Evolutionary conservation across 306 rosid species (phyloP), one percentile per base, ranked within the genome.

Genomic region (Prinsepia uniflora): DNA sequence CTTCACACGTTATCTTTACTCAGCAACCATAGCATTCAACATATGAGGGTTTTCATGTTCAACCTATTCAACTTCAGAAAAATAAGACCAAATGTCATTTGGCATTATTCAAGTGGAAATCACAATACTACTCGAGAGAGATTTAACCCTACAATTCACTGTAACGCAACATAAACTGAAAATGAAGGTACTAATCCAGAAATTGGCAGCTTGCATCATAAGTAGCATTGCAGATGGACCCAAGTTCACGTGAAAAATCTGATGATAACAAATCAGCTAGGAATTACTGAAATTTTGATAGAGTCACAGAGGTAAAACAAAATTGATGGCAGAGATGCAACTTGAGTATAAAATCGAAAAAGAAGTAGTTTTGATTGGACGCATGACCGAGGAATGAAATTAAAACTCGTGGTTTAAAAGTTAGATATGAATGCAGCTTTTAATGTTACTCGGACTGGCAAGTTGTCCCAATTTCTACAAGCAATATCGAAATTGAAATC

Each of bases 141-240:
- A 73, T 22, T 20, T 7, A 65, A 73, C 50, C 8, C 52, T 22
- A 63, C 42, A 24, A 20, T 34, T 18, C 24, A 18, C 11, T 18
- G 7, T 30, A 36, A 63, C 5, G 24, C 57, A 75, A 68, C 18
- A 18, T 14, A 55, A 63, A 70, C 5, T 42, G 19, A 42, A 75
- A 78, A 36, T 50, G n/a, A 72, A 56, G 79, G 71, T 56, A 70
- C 55, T 62, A 66, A 50, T 68, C 59, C 39, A 71, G 78, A 24
- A 24, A 24, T 24, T 2, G 30, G 2, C 30, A 24, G 30, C 2
- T 24, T 24, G 30, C 30, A 24, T 24, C 30, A 24, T 24, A 24
- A 24, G 30, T 24, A 24, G 2, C 30, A 24, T 24, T 24, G 30
- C 30, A 24, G 30, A 24, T 24, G 30, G 30, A n/a, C 30, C 30